Evolutionary conservation across 306 rosid species (phyloP).

Genomic region (Prunus davidiana): DNA sequence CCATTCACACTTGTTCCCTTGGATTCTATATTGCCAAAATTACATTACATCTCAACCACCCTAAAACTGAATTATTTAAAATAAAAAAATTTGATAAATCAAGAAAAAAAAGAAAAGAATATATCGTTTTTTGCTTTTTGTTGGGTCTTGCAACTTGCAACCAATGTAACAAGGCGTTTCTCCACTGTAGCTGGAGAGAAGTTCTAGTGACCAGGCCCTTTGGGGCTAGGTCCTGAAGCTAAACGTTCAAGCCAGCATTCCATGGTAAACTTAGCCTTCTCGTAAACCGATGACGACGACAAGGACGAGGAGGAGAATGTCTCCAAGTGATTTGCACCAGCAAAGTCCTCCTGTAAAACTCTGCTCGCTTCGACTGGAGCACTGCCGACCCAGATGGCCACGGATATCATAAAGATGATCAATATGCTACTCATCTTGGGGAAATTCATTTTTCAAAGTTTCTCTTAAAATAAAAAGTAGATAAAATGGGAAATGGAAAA

Average conservation of each 20-base stretch:
- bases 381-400: slow-evolving; percentile 13
- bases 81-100: not conserved
- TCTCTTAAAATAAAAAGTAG: not conserved
- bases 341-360: slow-evolving; percentile 28
- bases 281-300: slow-evolving; percentile 17
- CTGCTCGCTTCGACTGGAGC: slow-evolving; percentile 27
- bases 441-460: slow-evolving; percentile 20
- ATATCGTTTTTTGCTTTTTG: not conserved
- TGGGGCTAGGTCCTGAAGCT: slow-evolving; percentile 38
- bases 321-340: slow-evolving; percentile 21
- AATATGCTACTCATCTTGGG: slow-evolving; percentile 10
- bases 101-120: not conserved
- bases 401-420: slow-evolving; percentile 3
- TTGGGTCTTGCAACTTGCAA: not conserved
- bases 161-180: too few species aligned
- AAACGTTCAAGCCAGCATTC: slow-evolving; percentile 30
- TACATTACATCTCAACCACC: not conserved
- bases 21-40: not conserved
- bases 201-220: slow-evolving; percentile 33
- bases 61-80: too few species aligned
- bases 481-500: not conserved
- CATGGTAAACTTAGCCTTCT: slow-evolving; percentile 20
- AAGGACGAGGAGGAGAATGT: slow-evolving; percentile 2
- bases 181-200: too few species aligned
- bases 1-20: not conserved